Base-by-base conservation (phyloP, 352 stramenopile species). In the Globisporangium paddicum region DNA sequence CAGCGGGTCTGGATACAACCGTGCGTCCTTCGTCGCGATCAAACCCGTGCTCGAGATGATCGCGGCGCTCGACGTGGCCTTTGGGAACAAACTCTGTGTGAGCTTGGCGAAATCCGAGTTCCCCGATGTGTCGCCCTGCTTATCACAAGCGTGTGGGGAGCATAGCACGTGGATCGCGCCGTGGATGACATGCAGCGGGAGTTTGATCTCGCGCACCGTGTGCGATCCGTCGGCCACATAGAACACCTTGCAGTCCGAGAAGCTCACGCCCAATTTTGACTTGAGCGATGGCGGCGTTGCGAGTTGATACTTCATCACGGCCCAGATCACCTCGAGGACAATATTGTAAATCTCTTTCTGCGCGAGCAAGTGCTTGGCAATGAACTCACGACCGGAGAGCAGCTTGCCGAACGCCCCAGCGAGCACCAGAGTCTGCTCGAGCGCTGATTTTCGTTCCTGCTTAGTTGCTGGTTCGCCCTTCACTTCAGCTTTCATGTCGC, bases 221-320 rank as follows among this genome's bases (percentile, higher is more conserved):
- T 75, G 77, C 0, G 79, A 69, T 14, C 69, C 68, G 21, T 93
- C 83, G 1, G 66, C 78, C 44, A 89, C 79, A 60, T 93, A 88
- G 66, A 91, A 87, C 5, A 90, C 79, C 58, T 90, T 89, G 65
- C 82, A 90, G 49, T 93, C 78, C 11, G 83, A 79, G 58, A 93
- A 79, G 42, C 77, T 77, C 26, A 87, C 77, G 4, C 75, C 70
- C 21, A 60, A 69, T 0, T 65, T 79, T 16, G 77, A 64, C 52
- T 84, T 84, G n/a, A 82, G 62, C 23, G 86, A 77, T 5, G 77
- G 51, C 16, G 79, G 65, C n/a, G 72, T 66, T 18, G 71, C 64
- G 7, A 93, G 58, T 52, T 93, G 85, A 2, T 75, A 66, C 19
- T 86, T 74, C 26, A 95, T 90, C 11, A 74, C 77, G 11, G 66